Base-by-base conservation (phyloP, 2,329 filamentous ascomycete species). In the Penicillium sp. region DNA sequence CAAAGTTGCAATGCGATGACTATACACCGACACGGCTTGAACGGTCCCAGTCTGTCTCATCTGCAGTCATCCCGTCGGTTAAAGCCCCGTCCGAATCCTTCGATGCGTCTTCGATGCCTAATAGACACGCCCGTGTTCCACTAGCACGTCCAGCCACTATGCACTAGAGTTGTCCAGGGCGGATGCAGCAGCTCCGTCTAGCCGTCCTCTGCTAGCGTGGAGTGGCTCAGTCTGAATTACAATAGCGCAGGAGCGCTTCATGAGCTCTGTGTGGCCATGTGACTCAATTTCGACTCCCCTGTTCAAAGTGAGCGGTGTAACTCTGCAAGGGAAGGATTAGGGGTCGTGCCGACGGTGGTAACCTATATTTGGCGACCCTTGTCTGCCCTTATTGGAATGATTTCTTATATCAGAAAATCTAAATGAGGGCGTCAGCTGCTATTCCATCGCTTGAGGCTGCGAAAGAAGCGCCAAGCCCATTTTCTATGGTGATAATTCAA, bases 71-170 rank as follows among this genome's bases (percentile, higher is more conserved):
- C 44, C 42, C 31, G n/a, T 49, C 53, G 57, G 41, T 52, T 55
- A 53, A 57, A 57, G 59, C 59, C 54, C 60, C 45, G 34, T 49
- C 53, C 33, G 24, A 47, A 53, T 59, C 46, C 58, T 68, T 68
- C 64, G 62, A 66, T 66, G 65, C 66, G 57, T 64, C 63, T 68
- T 67, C 66, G 58, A 63, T 66, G 56, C 63, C 61, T 57, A 38
- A 45, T 46, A 38, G 44, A 47, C 43, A 47, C 43, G 47, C 43
- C 48, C 29, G 38, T 45, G 36, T 45, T 34, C 34, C 51, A 33
- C 47, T 42, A 42, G 42, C 51, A 50, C 50, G 21, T 18, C 15
- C 34, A 34, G 16, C 50, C 49, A 39, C 41, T 42, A 49, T 50
- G 47, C 52, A 53, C 44, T 39, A 55, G 48, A 41, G 51, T 54